Evolutionary conservation across 805 yeast species (phyloP), one percentile per base, ranked within the genome.

Genomic region (Teunomyces atbi): DNA sequence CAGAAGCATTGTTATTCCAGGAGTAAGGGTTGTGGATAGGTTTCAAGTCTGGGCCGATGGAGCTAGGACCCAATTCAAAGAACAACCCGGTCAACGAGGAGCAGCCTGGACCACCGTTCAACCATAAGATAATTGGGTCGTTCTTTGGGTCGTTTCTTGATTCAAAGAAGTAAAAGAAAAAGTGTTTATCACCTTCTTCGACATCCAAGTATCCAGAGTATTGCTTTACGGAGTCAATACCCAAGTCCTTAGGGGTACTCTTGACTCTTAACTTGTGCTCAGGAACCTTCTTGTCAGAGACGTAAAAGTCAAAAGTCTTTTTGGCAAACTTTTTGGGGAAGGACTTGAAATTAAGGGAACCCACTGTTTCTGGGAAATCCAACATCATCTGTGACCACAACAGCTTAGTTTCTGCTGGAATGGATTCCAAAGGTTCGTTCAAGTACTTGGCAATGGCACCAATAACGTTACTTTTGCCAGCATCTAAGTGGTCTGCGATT

Each of bases 41-140:
- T 57, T 81, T 78, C 55, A 86, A 66, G 46, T 84, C 79, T 35
- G 78, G 65, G 50, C 79, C 82, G 48, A 92, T 81, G 11, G 84
- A 75, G 0, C 96, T 79, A 4, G 97, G 96, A 20, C 98, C 98
- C 60, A 90, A 77, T 65, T 92, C 98, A 60, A 91, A 89, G 57
- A 92, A 81, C 47, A 91, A 72, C 6, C 97, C 97, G 28, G 95
- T 88, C 61, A 89, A 69, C 1, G 96, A 88, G 0, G 96, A 88
- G 63, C 97, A 91, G 10, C 97, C 97, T 30, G 97, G 97, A 4
- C 97, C 97, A 53, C 97, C 97, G 62, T 91, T 91, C 57, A 91
- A 74, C 98, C 97, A 90, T 55, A 92, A 74, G 45, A 92, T 77
- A 18, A 90, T 77, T 1, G 97, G 97, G 66, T 92, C 97, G 44